Percentiles rank a stretch among this genome's conserved stretches.
Conservation (phyloP, 1,284 basidiomycete genomes). For the Apiotrichum gamsii region DNA sequence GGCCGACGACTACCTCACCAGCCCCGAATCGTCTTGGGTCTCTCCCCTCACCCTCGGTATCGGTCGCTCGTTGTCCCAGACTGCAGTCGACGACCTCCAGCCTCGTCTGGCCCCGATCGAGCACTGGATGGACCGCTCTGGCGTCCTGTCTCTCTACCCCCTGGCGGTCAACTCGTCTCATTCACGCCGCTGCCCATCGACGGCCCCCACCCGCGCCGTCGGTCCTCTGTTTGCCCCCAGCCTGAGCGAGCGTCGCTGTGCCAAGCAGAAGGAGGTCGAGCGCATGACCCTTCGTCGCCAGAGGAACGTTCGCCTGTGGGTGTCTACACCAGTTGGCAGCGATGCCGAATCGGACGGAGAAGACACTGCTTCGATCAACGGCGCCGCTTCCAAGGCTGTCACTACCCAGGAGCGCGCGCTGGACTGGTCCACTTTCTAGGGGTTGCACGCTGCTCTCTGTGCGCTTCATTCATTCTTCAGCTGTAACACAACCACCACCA, state of each 20-base stretch:
- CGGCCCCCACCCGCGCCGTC: constrained; percentile 18
- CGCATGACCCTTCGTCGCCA: constrained; percentile 26
- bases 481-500: too few relatives aligned
- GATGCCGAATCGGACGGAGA: constrained; percentile 19
- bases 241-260: constrained; percentile 21
- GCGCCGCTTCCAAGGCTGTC: neutral
- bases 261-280: constrained; percentile 27
- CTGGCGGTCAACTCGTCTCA: constrained; percentile 36
- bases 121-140: constrained; percentile 40
- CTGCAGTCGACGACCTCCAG: constrained; percentile 4
- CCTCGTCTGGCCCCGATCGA: constrained; percentile 34
- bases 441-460: constrained; percentile 1
- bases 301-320: constrained; percentile 15
- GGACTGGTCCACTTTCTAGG: constrained; percentile 23
- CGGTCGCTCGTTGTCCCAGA: constrained; percentile 1
- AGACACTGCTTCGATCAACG: neutral
- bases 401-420: constrained; percentile 11
- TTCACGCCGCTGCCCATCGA: constrained; percentile 9
- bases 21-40: constrained; percentile 7
- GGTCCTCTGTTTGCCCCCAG: constrained; percentile 38
- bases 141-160: constrained; percentile 42
- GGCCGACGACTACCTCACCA: constrained; percentile 11
- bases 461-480: too few relatives aligned
- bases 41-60: neutral
- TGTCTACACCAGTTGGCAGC: constrained; percentile 12